A percentile compares a stretch with the other conserved stretches of the same genome.
Evolutionary conservation across 2,329 filamentous ascomycete species (phyloP).

Genomic region (Penicillium sp.): DNA sequence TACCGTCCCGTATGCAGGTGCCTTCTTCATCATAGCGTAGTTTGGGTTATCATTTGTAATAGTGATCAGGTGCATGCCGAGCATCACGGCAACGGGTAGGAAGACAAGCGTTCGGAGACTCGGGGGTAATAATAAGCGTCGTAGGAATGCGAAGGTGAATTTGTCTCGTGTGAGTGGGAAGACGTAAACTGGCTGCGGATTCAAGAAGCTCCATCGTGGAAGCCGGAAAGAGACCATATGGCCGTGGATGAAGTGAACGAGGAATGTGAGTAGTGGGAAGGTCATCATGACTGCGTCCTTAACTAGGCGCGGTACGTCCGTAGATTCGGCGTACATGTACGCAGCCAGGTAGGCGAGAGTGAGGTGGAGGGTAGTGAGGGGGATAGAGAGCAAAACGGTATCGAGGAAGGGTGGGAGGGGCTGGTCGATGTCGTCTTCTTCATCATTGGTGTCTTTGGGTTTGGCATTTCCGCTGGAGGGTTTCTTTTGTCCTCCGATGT

Average conservation of each 20-base stretch:
- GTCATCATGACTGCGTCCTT: slow-evolving; percentile 39
- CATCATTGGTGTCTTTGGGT: neutral
- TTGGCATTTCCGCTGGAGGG: neutral
- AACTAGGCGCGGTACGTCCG: slow-evolving; percentile 31
- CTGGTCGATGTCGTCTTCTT: slow-evolving; percentile 15
- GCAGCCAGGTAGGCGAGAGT: slow-evolving; percentile 48
- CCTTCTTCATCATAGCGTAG: slow-evolving; percentile 85
- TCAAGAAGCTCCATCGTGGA: slow-evolving; percentile 5
- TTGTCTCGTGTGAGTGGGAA: slow-evolving; percentile 29
- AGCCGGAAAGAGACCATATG: slow-evolving; percentile 40
- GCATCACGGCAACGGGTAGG: slow-evolving; percentile 32
- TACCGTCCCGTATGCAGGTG: slow-evolving; percentile 82
- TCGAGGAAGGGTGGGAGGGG: slow-evolving; percentile 43
- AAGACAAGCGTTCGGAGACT: slow-evolving; percentile 34
- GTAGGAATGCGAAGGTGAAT: slow-evolving; percentile 27
- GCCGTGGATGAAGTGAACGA: slow-evolving; percentile 48
- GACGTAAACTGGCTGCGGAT: slow-evolving; percentile 19
- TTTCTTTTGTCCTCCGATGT: slow-evolving; percentile 1
- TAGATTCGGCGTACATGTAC: slow-evolving; percentile 47
- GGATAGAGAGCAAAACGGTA: slow-evolving; percentile 44
- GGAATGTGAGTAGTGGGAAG: slow-evolving; percentile 44
- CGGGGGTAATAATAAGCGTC: slow-evolving; percentile 35
- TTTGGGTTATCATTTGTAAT: slow-evolving; percentile 80
- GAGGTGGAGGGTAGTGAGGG: slow-evolving; percentile 46
- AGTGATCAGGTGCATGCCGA: slow-evolving; percentile 77